Percentiles rank a stretch among this genome's conserved stretches.
Conservation (phyloP, 2,329 filamentous ascomycete genomes). For the Epicoccum sorghinum region DNA sequence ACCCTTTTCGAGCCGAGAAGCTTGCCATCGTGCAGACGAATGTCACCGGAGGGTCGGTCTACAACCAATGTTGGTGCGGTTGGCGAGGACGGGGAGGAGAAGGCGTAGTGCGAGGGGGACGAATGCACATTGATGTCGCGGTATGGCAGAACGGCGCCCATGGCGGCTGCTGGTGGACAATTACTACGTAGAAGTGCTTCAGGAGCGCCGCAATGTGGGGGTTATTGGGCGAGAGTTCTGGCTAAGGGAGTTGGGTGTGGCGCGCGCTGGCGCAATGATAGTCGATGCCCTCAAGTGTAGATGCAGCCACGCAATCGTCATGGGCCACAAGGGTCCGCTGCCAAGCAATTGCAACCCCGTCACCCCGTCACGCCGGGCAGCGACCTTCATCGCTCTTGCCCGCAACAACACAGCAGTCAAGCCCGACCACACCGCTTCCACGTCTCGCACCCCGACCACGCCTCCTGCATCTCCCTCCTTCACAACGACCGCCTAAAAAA, state of each 20-base stretch:
- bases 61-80: conserved; percentile 86
- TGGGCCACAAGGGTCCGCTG: conserved; percentile 7
- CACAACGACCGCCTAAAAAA: conserved; percentile 1
- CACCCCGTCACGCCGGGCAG: conserved; percentile 16
- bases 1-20: conserved; percentile 80
- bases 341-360: conserved; percentile 15
- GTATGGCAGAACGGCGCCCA: conserved; percentile 71
- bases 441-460: background rate
- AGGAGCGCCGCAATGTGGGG: background rate
- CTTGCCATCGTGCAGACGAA: conserved; percentile 81
- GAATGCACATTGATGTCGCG: conserved; percentile 97
- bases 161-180: conserved; percentile 30
- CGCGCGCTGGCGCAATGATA: background rate
- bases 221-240: no score
- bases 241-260: background rate
- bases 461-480: background rate
- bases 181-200: background rate
- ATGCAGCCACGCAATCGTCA: conserved; percentile 20
- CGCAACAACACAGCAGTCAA: conserved; percentile 13
- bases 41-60: conserved; percentile 89
- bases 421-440: conserved; percentile 13
- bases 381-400: conserved; percentile 15
- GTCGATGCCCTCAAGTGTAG: background rate
- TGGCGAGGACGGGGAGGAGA: conserved; percentile 92
- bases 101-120: conserved; percentile 90